Percentiles rank a stretch among this genome's conserved stretches.
Evolutionary conservation across 768 basidiomycete species (phyloP).

Genomic region (Termitomyces sp.): DNA sequence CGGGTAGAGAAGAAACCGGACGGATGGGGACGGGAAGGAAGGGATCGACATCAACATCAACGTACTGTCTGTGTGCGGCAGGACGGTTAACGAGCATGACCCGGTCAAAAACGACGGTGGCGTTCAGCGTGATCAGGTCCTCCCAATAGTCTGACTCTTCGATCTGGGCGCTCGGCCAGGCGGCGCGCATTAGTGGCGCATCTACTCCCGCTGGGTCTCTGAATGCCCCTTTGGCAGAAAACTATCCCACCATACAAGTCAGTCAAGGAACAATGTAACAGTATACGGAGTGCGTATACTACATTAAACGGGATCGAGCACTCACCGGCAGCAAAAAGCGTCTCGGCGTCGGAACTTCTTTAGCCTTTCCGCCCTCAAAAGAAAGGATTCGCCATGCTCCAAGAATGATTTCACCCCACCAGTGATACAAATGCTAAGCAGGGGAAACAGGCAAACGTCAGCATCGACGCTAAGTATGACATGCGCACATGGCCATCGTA

Average conservation of each 20-base stretch:
- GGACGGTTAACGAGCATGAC: conserved; percentile 60
- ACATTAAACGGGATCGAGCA: neutral
- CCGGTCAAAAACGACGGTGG: conserved; percentile 58
- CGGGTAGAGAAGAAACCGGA: conserved; percentile 1
- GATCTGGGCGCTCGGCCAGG: conserved; percentile 57
- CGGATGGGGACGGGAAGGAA: neutral
- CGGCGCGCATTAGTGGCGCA: conserved; percentile 59
- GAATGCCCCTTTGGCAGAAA: conserved; percentile 38
- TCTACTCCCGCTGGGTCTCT: conserved; percentile 61
- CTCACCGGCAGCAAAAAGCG: conserved; percentile 35
- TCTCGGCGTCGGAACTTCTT: conserved; percentile 20
- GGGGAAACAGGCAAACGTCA: neutral
- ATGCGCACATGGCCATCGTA: neutral
- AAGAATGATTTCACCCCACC: conserved; percentile 45
- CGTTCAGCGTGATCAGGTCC: conserved; percentile 43
- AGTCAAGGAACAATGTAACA: neutral
- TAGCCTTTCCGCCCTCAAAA: conserved; percentile 15
- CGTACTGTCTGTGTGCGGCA: conserved; percentile 51
- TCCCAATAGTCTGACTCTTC: conserved; percentile 60
- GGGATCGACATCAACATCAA: neutral
- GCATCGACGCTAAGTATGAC: neutral
- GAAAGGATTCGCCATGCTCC: conserved; percentile 40
- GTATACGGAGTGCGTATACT: neutral
- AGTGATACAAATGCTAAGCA: conserved; percentile 41
- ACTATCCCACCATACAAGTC: conserved; percentile 8